Percentiles rank a stretch among this genome's conserved stretches.
phyloP scores from a whole-genome alignment of 345 rosid species.

The Acer saccharum region DNA sequence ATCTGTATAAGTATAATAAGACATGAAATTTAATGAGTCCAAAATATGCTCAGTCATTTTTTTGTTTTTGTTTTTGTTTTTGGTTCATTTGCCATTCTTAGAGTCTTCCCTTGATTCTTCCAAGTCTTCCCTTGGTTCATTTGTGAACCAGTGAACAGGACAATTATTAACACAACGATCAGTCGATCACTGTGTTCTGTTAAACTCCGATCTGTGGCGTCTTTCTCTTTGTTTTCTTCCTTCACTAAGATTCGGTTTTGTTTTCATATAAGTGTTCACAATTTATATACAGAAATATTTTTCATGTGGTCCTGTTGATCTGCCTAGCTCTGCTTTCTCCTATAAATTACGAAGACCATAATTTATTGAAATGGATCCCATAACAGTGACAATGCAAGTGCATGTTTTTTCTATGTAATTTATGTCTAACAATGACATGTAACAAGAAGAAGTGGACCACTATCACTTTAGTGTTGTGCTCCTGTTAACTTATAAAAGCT shows the following conservation, averaged over 20 bases:
- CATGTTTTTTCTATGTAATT: constrained; percentile 14
- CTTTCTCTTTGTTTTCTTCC: constrained; percentile 10
- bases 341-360: constrained; percentile 3
- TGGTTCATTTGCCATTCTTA: background rate
- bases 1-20: background rate
- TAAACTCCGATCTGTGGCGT: background rate
- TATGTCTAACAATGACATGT: background rate
- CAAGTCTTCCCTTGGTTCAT: too few relatives aligned
- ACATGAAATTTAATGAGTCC: background rate
- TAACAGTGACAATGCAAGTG: constrained; percentile 9
- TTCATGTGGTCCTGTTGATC: constrained; percentile 24
- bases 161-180: background rate
- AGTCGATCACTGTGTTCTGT: background rate
- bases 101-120: background rate
- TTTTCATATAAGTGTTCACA: constrained; percentile 6
- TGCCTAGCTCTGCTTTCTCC: constrained; percentile 6
- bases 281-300: background rate
- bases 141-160: background rate
- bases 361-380: constrained; percentile 21
- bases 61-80: background rate
- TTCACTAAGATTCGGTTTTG: constrained; percentile 7
- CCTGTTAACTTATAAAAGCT: background rate
- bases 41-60: background rate
- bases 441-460: constrained; percentile 27
- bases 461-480: background rate